A percentile compares a stretch with the other conserved stretches of the same genome.
These are phyloP conservation scores for Gautieria morchelliformis DNA, from an alignment of 768 basidiomycete genomes.

Conservation along the genomic window DNA sequence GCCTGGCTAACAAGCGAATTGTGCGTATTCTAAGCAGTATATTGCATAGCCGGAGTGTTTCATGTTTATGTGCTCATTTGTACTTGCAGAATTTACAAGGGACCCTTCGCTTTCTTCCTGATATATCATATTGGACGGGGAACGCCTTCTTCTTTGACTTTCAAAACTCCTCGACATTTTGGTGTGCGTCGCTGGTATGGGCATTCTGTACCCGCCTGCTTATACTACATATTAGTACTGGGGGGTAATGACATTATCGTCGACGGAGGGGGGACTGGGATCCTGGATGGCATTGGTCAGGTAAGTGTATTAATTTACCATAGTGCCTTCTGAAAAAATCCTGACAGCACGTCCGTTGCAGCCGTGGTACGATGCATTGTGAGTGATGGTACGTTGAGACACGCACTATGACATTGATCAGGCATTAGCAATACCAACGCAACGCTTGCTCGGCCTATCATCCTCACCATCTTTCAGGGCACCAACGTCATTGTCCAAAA, in stretches of 20 bases:
- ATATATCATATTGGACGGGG: conserved; percentile 46
- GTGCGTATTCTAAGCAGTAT: conserved; percentile 20
- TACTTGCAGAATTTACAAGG: conserved; percentile 35
- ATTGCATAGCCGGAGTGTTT: not conserved
- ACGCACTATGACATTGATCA: not conserved
- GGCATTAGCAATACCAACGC: not conserved
- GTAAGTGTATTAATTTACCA: not conserved
- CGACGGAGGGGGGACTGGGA: not conserved
- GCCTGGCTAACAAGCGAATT: conserved; percentile 38
- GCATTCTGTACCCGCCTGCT: not conserved
- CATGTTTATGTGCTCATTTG: not conserved
- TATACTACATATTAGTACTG: not conserved
- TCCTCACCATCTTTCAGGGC: conserved; percentile 13
- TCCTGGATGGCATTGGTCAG: not conserved
- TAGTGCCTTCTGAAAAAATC: not conserved
- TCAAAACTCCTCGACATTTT: conserved; percentile 14
- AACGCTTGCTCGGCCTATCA: not conserved
- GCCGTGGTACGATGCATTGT: conserved; percentile 50
- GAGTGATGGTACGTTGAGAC: conserved; percentile 10
- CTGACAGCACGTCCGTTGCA: conserved; percentile 11
- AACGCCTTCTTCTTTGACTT: conserved; percentile 45
- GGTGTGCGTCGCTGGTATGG: not conserved
- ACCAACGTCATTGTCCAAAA: conserved; percentile 13
- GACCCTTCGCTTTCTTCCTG: conserved; percentile 38
- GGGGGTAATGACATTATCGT: not conserved